Base-by-base conservation (phyloP, 2,329 filamentous ascomycete genomes). In the Alternaria sp. region DNA sequence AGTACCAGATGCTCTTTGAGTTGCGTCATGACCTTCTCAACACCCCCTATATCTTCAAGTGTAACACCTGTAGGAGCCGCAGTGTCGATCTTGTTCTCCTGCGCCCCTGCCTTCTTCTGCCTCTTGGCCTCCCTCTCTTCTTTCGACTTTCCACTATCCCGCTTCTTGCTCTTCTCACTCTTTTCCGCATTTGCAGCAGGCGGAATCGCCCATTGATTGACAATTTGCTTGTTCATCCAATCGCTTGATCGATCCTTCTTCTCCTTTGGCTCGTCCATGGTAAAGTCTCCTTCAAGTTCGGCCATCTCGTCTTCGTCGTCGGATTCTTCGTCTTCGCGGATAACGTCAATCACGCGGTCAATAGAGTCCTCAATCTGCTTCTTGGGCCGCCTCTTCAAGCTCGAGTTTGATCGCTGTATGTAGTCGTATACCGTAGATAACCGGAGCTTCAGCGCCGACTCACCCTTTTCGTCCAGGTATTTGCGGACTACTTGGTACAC, bases 331-430 rank as follows among this genome's bases (percentile, higher is more conserved):
- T 92, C 88, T 68, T 85, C 83, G 59, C 89, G 90, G 6, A 95
- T 84, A 18, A 93, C 88, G 8, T 90, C 87, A 15, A 97, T 82
- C 0, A 94, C 93, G 8, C 93, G 86, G 65, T 97, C 93, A 67
- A 98, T 93, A 37, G 92, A 91, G 67, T 96, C 92, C 78, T 97
- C 92, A 1, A 98, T 82, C 0, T 91, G 84, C 64, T 89, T 90
- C 79, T 96, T 97, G 43, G 93, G 93, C 69, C 92, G 89, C 21
- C 96, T 86, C 66, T 92, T 93, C 21, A 98, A 81, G 57, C 91
- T 94, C 0, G 94, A 97, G 78, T 97, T 97, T 14, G 94, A 97
- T 55, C 85, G 83, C 71, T 94, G 92, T 65, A 98, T 93, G 62
- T 87, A 88, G 43, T 94, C 90, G 77, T 96, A 97, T 1, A 96